Conservation (phyloP, 768 basidiomycete species). For the Lactarius trivialis region DNA sequence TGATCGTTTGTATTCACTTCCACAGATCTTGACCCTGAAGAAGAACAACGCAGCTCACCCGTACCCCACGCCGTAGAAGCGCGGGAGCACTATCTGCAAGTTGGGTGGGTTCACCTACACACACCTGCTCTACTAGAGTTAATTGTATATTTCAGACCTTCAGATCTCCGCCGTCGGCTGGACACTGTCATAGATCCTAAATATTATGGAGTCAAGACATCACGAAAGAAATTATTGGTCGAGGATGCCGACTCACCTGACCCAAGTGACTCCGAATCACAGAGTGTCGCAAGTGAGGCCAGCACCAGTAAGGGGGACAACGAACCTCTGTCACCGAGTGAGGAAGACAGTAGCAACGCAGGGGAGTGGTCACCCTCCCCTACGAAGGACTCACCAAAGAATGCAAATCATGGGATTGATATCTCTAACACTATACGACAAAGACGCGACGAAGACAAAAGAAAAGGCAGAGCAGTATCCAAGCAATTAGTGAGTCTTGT, state of each 20-base stretch:
- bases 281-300: constrained; percentile 5
- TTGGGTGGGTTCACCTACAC: constrained; percentile 50
- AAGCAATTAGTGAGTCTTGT: constrained; percentile 65
- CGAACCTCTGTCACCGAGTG: constrained; percentile 19
- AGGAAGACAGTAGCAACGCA: constrained; percentile 24
- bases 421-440: constrained; percentile 47
- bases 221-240: constrained; percentile 51
- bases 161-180: constrained; percentile 57
- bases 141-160: constrained; percentile 42
- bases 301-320: constrained; percentile 21
- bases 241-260: constrained; percentile 29
- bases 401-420: constrained; percentile 33
- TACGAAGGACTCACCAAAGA: constrained; percentile 4
- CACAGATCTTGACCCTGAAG: constrained; percentile 38
- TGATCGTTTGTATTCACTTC: constrained; percentile 7
- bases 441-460: constrained; percentile 60
- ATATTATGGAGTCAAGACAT: constrained; percentile 64
- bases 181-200: constrained; percentile 68
- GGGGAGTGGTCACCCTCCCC: constrained; percentile 13
- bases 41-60: constrained; percentile 33
- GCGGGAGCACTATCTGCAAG: constrained; percentile 78
- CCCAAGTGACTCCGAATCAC: constrained; percentile 22
- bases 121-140: background rate
- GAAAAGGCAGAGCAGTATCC: constrained; percentile 79
- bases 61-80: constrained; percentile 30